A percentile compares a stretch with the other conserved stretches of the same genome.
phyloP scores from a whole-genome alignment of 2,329 filamentous ascomycete species.

The Fusarium annulatum region DNA sequence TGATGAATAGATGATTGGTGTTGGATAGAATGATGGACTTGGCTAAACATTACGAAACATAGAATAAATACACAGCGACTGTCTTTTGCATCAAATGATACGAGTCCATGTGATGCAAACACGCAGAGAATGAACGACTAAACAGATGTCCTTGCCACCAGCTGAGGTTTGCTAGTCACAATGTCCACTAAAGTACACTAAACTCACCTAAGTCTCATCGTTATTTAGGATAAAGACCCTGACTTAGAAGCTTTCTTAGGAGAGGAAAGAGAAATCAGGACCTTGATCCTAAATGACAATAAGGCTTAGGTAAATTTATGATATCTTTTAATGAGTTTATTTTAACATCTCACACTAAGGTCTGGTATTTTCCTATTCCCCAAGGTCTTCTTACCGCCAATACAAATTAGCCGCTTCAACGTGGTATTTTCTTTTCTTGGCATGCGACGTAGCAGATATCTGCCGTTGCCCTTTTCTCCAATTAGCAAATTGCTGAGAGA shows the following conservation, averaged over 20 bases:
- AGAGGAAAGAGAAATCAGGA: too few species aligned
- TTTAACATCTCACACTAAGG: too few species aligned
- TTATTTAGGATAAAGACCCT: not conserved
- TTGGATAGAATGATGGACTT: not conserved
- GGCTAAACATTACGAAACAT: not conserved
- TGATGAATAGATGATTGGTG: not conserved
- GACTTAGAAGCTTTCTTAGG: too few species aligned
- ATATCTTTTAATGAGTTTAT: too few species aligned
- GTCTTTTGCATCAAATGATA: not conserved
- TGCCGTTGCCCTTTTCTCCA: not conserved
- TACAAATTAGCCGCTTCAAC: too few species aligned
- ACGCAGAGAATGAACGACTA: not conserved
- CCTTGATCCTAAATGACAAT: too few species aligned
- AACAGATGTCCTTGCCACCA: too few species aligned
- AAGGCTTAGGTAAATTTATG: too few species aligned
- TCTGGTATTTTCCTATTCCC: too few species aligned
- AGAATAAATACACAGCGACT: not conserved
- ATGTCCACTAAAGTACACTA: not conserved
- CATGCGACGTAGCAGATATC: not conserved
- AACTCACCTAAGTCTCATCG: not conserved
- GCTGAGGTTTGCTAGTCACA: too few species aligned
- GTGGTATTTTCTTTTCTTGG: not conserved
- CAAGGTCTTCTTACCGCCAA: too few species aligned
- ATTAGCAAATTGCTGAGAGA: not conserved
- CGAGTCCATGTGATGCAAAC: fast-evolving